Conservation (phyloP, 2,329 filamentous ascomycete species). For the Sclerotinia trifoliorum region DNA sequence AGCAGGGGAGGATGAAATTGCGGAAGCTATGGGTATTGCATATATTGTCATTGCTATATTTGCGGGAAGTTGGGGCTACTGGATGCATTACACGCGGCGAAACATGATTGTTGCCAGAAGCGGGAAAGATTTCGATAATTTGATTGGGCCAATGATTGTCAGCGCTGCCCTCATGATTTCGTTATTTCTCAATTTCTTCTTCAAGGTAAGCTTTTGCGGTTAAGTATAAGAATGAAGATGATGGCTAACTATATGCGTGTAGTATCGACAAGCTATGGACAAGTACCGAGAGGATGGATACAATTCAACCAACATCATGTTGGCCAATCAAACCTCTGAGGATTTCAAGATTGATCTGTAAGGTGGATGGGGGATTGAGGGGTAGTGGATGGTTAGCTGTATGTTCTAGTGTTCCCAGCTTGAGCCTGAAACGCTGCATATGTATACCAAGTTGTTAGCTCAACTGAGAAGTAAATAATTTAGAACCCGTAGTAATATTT, state of each 20-base stretch:
- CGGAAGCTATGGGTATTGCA: conserved; percentile 73
- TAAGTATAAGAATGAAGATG: neutral
- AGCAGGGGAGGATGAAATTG: conserved; percentile 74
- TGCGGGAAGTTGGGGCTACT: conserved; percentile 83
- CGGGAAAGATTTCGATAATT: conserved; percentile 89
- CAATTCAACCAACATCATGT: conserved; percentile 14
- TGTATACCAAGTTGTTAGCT: conserved; percentile 11
- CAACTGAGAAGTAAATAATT: neutral
- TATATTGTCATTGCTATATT: conserved; percentile 83
- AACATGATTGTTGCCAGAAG: conserved; percentile 81
- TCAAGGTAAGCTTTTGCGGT: conserved; percentile 61
- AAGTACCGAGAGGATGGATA: conserved; percentile 5
- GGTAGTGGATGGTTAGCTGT: conserved; percentile 11
- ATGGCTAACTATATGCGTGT: conserved; percentile 19
- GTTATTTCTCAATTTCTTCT: conserved; percentile 81
- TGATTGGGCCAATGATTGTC: conserved; percentile 79
- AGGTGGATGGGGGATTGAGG: neutral
- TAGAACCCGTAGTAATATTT: neutral
- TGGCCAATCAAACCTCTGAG: neutral
- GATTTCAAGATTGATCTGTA: conserved; percentile 25
- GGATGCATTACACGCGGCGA: conserved; percentile 72
- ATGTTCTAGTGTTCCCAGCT: neutral
- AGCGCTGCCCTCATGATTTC: conserved; percentile 76
- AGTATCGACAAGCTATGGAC: conserved; percentile 35
- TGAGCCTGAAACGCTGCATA: neutral